Evolutionary conservation across 768 basidiomycete species (phyloP).

Genomic region (Russula olivacea): DNA sequence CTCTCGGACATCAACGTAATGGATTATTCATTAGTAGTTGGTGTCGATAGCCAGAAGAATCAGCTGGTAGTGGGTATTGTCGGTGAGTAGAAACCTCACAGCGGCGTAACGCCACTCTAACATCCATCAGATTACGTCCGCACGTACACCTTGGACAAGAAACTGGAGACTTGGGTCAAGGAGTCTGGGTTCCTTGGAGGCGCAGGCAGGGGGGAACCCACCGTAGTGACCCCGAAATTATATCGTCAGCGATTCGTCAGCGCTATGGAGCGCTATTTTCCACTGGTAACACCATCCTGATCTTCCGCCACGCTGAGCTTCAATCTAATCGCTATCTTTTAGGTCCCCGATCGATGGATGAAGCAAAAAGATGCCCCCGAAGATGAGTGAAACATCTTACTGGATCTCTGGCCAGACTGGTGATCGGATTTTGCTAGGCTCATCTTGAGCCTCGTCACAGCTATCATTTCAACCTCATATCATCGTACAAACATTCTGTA

Average conservation of each 20-base stretch:
- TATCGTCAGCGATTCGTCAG: conserved; percentile 83
- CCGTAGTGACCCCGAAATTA: conserved; percentile 93
- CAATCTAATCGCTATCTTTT: conserved; percentile 11
- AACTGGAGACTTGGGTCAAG: conserved; percentile 96
- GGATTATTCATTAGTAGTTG: conserved; percentile 96
- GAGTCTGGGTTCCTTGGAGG: conserved; percentile 87
- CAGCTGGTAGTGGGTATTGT: conserved; percentile 97
- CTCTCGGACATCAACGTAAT: conserved; percentile 91
- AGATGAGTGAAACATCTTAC: conserved; percentile 49
- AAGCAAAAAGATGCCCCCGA: conserved; percentile 75
- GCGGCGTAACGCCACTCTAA: neutral
- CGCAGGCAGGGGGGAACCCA: conserved; percentile 81
- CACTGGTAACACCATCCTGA: conserved; percentile 50
- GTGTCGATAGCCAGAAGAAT: conserved; percentile 82
- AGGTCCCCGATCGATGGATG: conserved; percentile 92
- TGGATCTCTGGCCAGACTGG: conserved; percentile 40
- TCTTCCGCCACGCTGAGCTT: neutral
- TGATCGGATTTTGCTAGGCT: conserved; percentile 21
- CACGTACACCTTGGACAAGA: conserved; percentile 98
- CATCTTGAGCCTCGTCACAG: neutral
- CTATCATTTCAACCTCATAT: conserved; percentile 4
- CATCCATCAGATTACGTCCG: conserved; percentile 76
- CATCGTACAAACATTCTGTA: conserved; percentile 7
- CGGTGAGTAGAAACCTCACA: conserved; percentile 48
- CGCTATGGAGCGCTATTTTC: conserved; percentile 89